Evolutionary conservation across 2,329 filamentous ascomycete genomes (phyloP), one percentile per base, ranked within the genome.

Genomic region (Aspergillus sp.): DNA sequence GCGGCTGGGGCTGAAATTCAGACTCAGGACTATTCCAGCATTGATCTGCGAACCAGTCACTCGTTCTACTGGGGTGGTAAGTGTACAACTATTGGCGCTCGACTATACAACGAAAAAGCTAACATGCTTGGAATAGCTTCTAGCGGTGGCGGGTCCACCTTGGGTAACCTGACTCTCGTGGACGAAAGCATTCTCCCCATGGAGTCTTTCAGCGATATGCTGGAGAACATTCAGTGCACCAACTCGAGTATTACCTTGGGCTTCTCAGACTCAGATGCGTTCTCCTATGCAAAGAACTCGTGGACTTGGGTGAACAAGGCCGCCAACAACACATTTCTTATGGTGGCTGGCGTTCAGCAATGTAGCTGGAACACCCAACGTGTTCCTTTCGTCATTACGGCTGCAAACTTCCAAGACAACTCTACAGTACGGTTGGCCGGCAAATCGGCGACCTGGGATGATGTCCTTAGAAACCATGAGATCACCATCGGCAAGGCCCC

Each of bases 271-370:
- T 50, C 57, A n/a, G 30, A 49, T 6, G 58, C 59, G 3, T 68
- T 60, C 38, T 48, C 23, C n/a, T 62, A 65, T 53, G 54, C 58
- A 12, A 62, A 63, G 57, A 55, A 45, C 13, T 54, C 48, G 43
- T 69, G 67, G 66, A 39, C 58, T 41, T 70, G 67, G 68, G 55
- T 67, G 30, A 70, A 69, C 30, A 61, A 63, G 13, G 55, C 49
- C 2, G 60, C 63, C 36, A 50, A 64, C 30, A 61, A 59, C 19
- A 62, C 59, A 5, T 59, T 70, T 12, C 50, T 70, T 8, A 30
- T 70, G 23, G 63, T 70, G 21, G 63, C 67, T 21, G 68, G 66
- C 13, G 59, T 52, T n/a, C 57, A 57, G 2, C 63, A 69, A 17
- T 70, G 68, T 61, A 61, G 61, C n/a, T 70, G 64, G 65, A 69